These are phyloP conservation scores for Haematococcus lacustris DNA, from an alignment of 139 green algal species.

Conservation along the genomic window DNA sequence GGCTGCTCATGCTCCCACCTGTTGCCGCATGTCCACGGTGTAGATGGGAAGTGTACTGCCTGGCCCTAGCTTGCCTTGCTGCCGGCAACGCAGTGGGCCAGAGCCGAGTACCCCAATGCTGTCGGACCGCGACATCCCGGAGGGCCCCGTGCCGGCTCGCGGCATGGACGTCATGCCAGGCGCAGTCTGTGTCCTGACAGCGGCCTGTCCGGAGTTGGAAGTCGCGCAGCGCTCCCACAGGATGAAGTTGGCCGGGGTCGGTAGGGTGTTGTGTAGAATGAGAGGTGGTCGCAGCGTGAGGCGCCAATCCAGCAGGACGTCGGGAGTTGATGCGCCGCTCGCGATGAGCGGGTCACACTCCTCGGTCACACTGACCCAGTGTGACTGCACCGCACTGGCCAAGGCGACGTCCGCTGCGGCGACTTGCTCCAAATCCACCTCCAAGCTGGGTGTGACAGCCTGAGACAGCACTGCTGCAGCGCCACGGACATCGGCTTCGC, in stretches of 20 bases:
- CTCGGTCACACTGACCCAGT: constrained; percentile 60
- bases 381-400: constrained; percentile 10
- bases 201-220: not conserved
- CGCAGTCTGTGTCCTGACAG: not conserved
- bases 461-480: not conserved
- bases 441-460: not conserved
- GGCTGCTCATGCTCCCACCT: constrained; percentile 20
- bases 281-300: constrained; percentile 62
- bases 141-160: not conserved
- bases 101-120: not conserved
- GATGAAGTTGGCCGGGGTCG: constrained; percentile 36
- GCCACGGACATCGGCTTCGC: not conserved
- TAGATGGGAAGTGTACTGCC: constrained; percentile 37
- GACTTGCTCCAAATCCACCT: not conserved
- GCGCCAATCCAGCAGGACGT: constrained; percentile 59
- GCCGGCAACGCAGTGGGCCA: constrained; percentile 24
- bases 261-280: constrained; percentile 70
- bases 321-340: no score
- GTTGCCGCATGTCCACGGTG: constrained; percentile 53
- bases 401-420: not conserved
- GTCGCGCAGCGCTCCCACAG: constrained; percentile 71
- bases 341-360: constrained; percentile 54
- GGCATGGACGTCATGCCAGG: not conserved
- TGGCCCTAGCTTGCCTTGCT: constrained; percentile 37
- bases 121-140: no score